Evolutionary conservation across 495 filamentous ascomycete genomes (phyloP).

Genomic region (Penicillium coprophilum): DNA sequence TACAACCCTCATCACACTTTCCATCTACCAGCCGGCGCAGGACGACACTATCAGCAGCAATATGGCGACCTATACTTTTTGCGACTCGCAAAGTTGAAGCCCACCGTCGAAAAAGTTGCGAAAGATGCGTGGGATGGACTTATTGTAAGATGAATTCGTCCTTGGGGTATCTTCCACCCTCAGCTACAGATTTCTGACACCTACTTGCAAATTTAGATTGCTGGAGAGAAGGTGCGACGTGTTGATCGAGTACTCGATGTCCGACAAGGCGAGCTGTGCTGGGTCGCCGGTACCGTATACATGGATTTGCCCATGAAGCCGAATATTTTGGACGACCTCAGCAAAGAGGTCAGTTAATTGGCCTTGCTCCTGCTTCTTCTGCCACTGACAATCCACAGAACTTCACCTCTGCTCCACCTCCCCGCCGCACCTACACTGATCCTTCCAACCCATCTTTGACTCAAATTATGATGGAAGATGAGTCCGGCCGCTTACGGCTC

Average conservation of each 20-base stretch:
- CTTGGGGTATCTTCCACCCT: background rate
- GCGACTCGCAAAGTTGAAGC: slow-evolving; percentile 83
- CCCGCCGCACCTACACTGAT: slow-evolving; percentile 72
- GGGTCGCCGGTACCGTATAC: slow-evolving; percentile 91
- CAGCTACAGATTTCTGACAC: slow-evolving; percentile 8
- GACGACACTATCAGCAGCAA: slow-evolving; percentile 87
- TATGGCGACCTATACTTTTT: slow-evolving; percentile 97
- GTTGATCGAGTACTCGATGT: slow-evolving; percentile 93
- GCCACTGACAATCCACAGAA: slow-evolving; percentile 49
- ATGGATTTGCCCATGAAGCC: slow-evolving; percentile 98
- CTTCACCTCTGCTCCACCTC: slow-evolving; percentile 80
- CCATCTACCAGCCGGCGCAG: slow-evolving; percentile 62
- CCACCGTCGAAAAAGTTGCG: slow-evolving; percentile 73
- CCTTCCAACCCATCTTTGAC: slow-evolving; percentile 46
- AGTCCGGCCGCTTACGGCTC: slow-evolving; percentile 86
- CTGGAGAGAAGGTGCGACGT: slow-evolving; percentile 67
- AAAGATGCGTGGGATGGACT: slow-evolving; percentile 72
- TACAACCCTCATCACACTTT: slow-evolving; percentile 79
- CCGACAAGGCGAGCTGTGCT: slow-evolving; percentile 91
- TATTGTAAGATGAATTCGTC: slow-evolving; percentile 42
- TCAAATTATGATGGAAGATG: slow-evolving; percentile 88
- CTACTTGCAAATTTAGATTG: slow-evolving; percentile 52
- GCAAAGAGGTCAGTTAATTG: slow-evolving; percentile 69
- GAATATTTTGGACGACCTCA: slow-evolving; percentile 92
- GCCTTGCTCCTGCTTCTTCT: background rate